Percentiles rank a stretch among this genome's conserved stretches.
phyloP scores from a whole-genome alignment of 805 yeast genomes.

The Ogataea pilisensis region DNA sequence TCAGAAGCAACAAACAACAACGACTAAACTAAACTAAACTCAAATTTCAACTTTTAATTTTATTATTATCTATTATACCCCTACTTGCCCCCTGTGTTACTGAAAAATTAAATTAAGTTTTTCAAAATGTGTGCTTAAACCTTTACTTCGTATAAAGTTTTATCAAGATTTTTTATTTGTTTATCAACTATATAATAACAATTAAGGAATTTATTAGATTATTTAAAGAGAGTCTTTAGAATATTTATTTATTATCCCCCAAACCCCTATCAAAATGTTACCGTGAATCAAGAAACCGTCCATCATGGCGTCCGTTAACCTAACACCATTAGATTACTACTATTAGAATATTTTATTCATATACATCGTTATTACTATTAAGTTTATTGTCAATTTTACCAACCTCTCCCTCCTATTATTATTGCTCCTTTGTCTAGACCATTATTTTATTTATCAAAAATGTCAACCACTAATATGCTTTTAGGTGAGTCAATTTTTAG shows the following conservation, averaged over 20 bases:
- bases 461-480: conserved; percentile 22
- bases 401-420: conserved; percentile 6
- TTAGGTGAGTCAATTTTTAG: conserved; percentile 33
- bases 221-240: conserved; percentile 9
- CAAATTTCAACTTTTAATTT: too few relatives aligned
- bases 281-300: conserved; percentile 22
- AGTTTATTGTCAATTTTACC: conserved; percentile 5
- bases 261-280: conserved; percentile 20
- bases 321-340: background rate
- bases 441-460: conserved; percentile 4
- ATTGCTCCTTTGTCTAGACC: background rate
- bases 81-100: background rate
- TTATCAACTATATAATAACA: conserved; percentile 8
- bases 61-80: background rate
- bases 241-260: conserved; percentile 7
- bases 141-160: conserved; percentile 14
- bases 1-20: too few relatives aligned
- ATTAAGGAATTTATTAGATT: conserved; percentile 17
- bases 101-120: background rate
- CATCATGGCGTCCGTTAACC: conserved; percentile 23
- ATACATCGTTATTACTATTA: background rate
- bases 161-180: conserved; percentile 13
- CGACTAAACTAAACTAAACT: too few relatives aligned
- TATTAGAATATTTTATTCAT: background rate
- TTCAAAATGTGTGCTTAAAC: conserved; percentile 24